Evolutionary conservation across 768 basidiomycete species (phyloP).

Genomic region (Naganishia randhawae): DNA sequence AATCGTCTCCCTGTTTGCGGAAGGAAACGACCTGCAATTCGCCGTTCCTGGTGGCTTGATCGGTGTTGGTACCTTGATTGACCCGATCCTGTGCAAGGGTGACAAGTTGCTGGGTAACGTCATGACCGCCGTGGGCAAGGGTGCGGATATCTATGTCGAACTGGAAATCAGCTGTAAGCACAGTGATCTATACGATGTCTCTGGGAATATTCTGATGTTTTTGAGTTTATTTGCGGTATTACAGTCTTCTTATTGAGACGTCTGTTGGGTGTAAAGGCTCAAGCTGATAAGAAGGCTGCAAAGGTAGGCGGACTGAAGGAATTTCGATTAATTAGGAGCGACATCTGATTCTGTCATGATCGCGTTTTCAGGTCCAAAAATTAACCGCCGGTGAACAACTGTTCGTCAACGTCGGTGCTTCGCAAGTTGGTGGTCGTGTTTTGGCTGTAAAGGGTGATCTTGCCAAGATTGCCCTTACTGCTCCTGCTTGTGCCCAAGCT

Average conservation of each 20-base stretch:
- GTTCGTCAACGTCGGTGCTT: constrained; percentile 96
- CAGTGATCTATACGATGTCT: neutral
- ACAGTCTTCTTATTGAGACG: constrained; percentile 84
- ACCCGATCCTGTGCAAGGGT: constrained; percentile 92
- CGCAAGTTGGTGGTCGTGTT: constrained; percentile 93
- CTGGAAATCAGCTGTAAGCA: constrained; percentile 51
- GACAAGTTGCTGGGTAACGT: constrained; percentile 97
- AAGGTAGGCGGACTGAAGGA: constrained; percentile 54
- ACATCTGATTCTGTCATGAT: neutral
- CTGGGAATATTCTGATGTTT: neutral
- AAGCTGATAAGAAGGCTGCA: constrained; percentile 95
- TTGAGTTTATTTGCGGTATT: neutral
- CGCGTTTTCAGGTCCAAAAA: constrained; percentile 58
- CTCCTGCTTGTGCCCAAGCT: constrained; percentile 91
- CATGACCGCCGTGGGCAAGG: constrained; percentile 85
- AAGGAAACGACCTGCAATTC: constrained; percentile 88
- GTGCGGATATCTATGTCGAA: constrained; percentile 82
- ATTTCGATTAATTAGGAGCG: constrained; percentile 52
- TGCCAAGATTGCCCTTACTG: constrained; percentile 69
- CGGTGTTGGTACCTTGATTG: constrained; percentile 95
- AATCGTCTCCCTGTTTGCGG: constrained; percentile 88
- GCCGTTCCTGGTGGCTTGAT: constrained; percentile 97
- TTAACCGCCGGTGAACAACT: constrained; percentile 85
- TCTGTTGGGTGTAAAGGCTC: constrained; percentile 89
- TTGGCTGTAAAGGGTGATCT: constrained; percentile 90